Conservation (phyloP, 768 basidiomycete species). For the Podaxis carcinomalis region DNA sequence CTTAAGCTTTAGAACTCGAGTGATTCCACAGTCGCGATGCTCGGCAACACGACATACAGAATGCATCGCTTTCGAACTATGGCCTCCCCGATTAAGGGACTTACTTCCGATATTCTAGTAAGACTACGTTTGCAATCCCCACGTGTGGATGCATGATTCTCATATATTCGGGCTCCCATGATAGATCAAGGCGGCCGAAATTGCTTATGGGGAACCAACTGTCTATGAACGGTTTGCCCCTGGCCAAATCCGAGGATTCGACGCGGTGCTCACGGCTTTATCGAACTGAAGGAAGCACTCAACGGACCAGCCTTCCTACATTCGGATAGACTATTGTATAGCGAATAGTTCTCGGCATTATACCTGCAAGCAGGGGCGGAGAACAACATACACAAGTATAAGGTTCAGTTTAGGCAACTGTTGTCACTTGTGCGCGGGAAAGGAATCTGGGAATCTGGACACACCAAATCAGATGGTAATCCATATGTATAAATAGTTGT, state of each 20-base stretch:
- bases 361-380: neutral
- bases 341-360: neutral
- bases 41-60: constrained; percentile 56
- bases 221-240: constrained; percentile 15
- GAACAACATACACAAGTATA: neutral
- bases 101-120: constrained; percentile 82
- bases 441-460: neutral
- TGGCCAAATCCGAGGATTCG: constrained; percentile 11
- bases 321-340: neutral
- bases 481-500: constrained; percentile 4
- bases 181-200: constrained; percentile 63
- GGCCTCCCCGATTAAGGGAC: constrained; percentile 78
- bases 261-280: neutral
- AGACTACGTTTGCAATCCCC: constrained; percentile 18
- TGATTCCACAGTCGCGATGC: constrained; percentile 44
- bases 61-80: constrained; percentile 81
- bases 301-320: neutral
- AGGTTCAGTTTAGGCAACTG: neutral
- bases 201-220: constrained; percentile 10
- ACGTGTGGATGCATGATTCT: neutral
- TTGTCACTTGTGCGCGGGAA: neutral
- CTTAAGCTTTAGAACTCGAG: constrained; percentile 37
- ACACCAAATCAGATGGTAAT: neutral
- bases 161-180: neutral
- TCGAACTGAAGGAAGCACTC: neutral